Evolutionary conservation across 2,329 filamentous ascomycete species (phyloP), one percentile per base, ranked within the genome.

Genomic region (Endocalyx cinctus): DNA sequence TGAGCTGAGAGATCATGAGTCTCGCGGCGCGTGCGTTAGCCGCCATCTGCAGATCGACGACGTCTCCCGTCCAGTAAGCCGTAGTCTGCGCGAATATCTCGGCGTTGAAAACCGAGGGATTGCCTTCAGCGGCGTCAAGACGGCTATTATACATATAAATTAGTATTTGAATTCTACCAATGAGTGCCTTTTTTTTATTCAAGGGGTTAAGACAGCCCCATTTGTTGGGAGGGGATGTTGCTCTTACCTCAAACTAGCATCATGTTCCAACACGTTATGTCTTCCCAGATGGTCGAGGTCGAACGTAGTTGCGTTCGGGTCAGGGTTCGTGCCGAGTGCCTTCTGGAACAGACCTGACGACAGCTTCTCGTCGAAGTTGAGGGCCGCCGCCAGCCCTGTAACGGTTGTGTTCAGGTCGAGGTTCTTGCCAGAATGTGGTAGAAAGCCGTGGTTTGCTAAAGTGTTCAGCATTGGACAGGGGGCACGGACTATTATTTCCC

Each of bases 381-480:
- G 49, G 1, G 53, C 66, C 0, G 52, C 47, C 4, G 38, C 44
- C 25, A 74, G 45, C 13, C 50, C 69, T 5, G 54, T 43, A 8
- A 69, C 42, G 0, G 60, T 55, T n/a, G 55, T 58, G 31, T 58
- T 47, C 16, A 51, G 40, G 5, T 60, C 66, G 32, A 70, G 51
- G 45, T 66, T 59, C 23, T 51, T 57, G 23, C 69, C 69, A 29
- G 67, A 50, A 27, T 58, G 69, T 3, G 63, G 66, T 2, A 73
- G 57, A 33, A 65, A 68, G 6, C 62, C 63, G 38, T 72, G 64
- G 46, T 72, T 73, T 6, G 67, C 65, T 10, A 73, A 50, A 0
- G 68, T 63, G 45, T 73, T 74, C 40, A 72, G 51, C 60, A 70
- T 69, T 1, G 70, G 68, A 37, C 69, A 74, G 16, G 69, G 67